Evolutionary conservation across 441 rosid species (phyloP).

Genomic region (Croton setiger): DNA sequence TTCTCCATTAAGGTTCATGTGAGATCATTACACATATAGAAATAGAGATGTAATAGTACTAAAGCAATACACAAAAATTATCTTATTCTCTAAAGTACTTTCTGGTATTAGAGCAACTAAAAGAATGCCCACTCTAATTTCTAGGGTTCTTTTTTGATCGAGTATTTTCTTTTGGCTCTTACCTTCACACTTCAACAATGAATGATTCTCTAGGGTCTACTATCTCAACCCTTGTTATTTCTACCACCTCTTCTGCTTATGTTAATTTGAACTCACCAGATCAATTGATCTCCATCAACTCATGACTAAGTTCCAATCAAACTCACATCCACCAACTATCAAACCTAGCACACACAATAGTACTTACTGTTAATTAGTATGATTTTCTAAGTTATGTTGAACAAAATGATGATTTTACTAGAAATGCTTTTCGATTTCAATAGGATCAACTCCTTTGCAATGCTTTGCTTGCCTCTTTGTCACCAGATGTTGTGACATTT

Average conservation of each 20-base stretch:
- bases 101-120: not conserved
- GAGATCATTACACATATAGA: not conserved
- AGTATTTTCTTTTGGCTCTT: not conserved
- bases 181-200: not conserved
- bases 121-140: not conserved
- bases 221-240: not conserved
- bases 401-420: not conserved
- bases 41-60: not conserved
- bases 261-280: not conserved
- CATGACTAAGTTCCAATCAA: not conserved
- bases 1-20: no score
- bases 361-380: not conserved
- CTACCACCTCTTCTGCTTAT: not conserved
- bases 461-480: conserved; percentile 1
- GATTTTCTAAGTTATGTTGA: not conserved
- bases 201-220: not conserved
- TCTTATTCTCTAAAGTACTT: not conserved
- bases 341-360: not conserved
- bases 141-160: not conserved
- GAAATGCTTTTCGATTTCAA: not conserved
- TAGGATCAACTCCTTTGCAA: not conserved
- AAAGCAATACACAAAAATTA: not conserved
- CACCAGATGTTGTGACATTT: not conserved
- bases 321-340: not conserved
- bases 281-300: not conserved